Evolutionary conservation across 805 yeast species (phyloP).

Genomic region (Kazachstania bromeliacearum): DNA sequence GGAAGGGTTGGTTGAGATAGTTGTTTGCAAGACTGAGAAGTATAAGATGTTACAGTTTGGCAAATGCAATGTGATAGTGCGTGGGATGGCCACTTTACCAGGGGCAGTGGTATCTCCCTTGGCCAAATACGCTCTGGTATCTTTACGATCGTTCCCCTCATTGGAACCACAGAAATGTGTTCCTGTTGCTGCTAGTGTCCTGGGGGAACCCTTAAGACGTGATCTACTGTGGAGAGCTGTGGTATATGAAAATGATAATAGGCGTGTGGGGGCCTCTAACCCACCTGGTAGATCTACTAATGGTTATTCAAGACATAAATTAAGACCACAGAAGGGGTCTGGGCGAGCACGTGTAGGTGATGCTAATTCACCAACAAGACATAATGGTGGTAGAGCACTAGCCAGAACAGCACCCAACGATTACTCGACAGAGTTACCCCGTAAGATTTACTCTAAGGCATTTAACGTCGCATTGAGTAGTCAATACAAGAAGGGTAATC

Average conservation of each 20-base stretch:
- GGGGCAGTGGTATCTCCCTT: no score
- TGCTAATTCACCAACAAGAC: constrained; percentile 85
- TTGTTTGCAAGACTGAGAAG: no score
- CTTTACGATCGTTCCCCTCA: constrained; percentile 79
- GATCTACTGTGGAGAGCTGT: constrained; percentile 94
- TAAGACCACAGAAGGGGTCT: constrained; percentile 83
- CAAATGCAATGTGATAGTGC: no score
- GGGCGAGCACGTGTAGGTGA: constrained; percentile 97
- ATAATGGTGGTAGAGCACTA: constrained; percentile 80
- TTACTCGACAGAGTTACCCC: constrained; percentile 68
- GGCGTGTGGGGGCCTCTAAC: constrained; percentile 80
- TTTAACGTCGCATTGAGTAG: constrained; percentile 74
- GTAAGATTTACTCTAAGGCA: constrained; percentile 65
- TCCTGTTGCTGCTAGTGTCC: constrained; percentile 64
- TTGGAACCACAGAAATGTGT: constrained; percentile 72
- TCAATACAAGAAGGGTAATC: constrained; percentile 64
- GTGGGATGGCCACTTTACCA: no score
- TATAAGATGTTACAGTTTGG: no score
- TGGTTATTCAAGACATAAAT: constrained; percentile 74
- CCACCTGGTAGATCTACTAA: constrained; percentile 82
- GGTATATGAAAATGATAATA: constrained; percentile 79
- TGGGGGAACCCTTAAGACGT: constrained; percentile 73
- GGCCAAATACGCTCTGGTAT: constrained; percentile 65
- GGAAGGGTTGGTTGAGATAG: no score
- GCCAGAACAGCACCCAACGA: constrained; percentile 89